Evolutionary conservation across 2,329 filamentous ascomycete genomes (phyloP), one percentile per base, ranked within the genome.

Genomic region (Fusarium buxicola): DNA sequence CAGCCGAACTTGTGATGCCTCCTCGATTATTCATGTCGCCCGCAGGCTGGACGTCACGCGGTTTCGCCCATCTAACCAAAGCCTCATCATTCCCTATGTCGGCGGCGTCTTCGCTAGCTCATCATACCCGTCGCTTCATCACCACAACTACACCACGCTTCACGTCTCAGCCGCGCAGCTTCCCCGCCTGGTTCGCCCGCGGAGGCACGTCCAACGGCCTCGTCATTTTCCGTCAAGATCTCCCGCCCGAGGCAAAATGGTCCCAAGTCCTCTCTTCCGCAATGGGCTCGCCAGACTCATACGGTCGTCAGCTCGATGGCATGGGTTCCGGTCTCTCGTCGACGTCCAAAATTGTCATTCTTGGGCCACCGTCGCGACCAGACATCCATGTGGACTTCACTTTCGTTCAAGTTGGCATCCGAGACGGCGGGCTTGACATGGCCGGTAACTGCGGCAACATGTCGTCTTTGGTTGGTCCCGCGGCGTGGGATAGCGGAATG

Each of bases 391-490:
- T 92, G 11, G 86, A 91, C 57, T 92, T 89, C 69, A 92, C 89
- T 0, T 92, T 92, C 71, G 84, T 89, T 2, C 86, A 88, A 34
- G 78, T 92, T 7, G 89, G 89, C 3, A 83, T 92, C 50, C 83
- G 83, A 48, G 82, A 88, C 65, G 77, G 78, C 5, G 75, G 78
- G 28, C 80, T 92, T 3, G 89, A 92, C 68, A 83, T 86, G 68
- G 86, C 87, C 0, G 86, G 89, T 21, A 92, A 92, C 67, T 92
- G 89, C 71, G 90, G 90, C n/a, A 92, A 92, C 72, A 89, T 92
- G 87, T 86, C 81, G 7, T 82, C 84, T 35, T 82, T 86, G 0
- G 82, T 92, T 40, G 90, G 89, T 0, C 89, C 90, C 0, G 67
- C 69, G 38, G 70, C 70, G 3, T 75, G 73, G 71, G 75, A 77